Evolutionary conservation across 2,329 filamentous ascomycete species (phyloP), one percentile per base, ranked within the genome.

Genomic region (Colletotrichum sp.): DNA sequence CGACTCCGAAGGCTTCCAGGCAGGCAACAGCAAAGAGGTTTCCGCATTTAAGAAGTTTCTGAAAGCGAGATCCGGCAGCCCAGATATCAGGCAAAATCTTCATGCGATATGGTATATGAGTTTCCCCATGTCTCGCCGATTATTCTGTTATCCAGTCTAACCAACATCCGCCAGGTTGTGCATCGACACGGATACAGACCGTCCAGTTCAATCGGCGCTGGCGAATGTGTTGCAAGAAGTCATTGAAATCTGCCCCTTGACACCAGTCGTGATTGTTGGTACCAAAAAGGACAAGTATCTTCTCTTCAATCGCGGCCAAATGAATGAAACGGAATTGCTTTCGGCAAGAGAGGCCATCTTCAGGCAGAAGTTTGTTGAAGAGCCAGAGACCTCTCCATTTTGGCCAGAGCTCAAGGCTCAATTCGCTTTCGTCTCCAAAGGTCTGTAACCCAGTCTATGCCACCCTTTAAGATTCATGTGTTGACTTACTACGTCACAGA

Each of bases 221-320:
- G 79, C 77, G 60, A 81, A 79, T 26, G 79, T 81, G 10, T 78
- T 81, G 24, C 72, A 79, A 21, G 70, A 78, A 13, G 78, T 81
- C 6, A 76, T 77, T 6, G 71, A 74, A 26, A 78, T 78, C n/a
- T 76, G 77, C 6, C 74, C 78, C 6, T 67, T 72, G 18, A 78
- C 79, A 6, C 80, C 80, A 2, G 78, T 81, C 1, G 69, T 81
- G 21, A 68, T 81, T 8, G 79, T 81, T 21, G 79, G 80, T 7
- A 81, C 80, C 0, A 81, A 80, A 72, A 81, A 81, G 74, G 80
- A 81, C 34, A 76, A 79, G 63, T 80, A 79, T 30, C 67, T 81
- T n/a, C 52, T 52, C 5, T 18, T 69, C 10, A 49, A 68, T 44
- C 30, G n/a, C 6, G 13, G 10, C 16, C 7, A 59, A 7, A 7